Evolutionary conservation across 345 rosid genomes (phyloP).

Genomic region (Populus tremula): DNA sequence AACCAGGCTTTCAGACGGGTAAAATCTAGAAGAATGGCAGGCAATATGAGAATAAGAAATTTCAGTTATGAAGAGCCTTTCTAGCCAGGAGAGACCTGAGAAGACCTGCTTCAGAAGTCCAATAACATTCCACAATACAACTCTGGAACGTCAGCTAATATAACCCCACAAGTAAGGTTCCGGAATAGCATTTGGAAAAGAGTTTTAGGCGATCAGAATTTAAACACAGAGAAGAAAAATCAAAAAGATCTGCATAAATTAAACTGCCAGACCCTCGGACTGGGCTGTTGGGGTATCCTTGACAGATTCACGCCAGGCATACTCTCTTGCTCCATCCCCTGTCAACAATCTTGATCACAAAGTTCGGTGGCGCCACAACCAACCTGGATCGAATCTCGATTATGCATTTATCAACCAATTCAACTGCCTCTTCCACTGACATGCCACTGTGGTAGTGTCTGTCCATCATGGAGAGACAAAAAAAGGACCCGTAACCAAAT

Average conservation of each 20-base stretch:
- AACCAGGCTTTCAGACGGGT: not conserved
- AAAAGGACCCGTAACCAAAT: conserved; percentile 92
- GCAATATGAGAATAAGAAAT: not conserved
- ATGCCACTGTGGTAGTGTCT: conserved; percentile 87
- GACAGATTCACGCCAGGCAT: conserved; percentile 81
- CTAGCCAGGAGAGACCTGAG: not conserved
- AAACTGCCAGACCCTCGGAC: not conserved
- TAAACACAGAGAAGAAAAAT: not conserved
- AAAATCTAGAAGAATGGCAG: not conserved
- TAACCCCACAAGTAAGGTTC: not conserved
- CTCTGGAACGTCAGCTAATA: not conserved
- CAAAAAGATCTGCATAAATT: not conserved
- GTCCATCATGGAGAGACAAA: conserved; percentile 90
- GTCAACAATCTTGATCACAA: conserved; percentile 92
- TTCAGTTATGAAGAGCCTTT: not conserved
- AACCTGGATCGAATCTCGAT: conserved; percentile 85
- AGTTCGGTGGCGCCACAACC: conserved; percentile 92
- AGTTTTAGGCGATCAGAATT: not conserved
- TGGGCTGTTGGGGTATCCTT: conserved; percentile 35
- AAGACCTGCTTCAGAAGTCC: not conserved
- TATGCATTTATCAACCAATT: conserved; percentile 82
- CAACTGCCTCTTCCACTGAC: conserved; percentile 82
- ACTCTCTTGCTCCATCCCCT: conserved; percentile 81
- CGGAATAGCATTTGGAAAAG: not conserved
- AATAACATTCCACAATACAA: not conserved